Evolutionary conservation across 192 early-diverging fungal genomes (phyloP).

Genomic region (Polychytrium aggregatum): DNA sequence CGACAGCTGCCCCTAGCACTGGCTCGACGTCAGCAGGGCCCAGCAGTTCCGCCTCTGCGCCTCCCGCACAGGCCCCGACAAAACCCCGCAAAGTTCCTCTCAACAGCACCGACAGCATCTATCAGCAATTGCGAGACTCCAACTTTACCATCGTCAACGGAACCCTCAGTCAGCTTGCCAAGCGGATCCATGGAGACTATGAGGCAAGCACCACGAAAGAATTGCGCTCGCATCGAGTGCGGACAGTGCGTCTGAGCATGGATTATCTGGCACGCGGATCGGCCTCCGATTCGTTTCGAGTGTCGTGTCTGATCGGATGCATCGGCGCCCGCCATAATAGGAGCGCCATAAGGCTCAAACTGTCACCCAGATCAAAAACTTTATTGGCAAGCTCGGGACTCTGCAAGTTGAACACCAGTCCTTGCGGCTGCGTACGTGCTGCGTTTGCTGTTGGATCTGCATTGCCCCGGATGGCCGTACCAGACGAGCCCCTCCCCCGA

Average conservation of each 20-base stretch:
- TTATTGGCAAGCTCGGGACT: conserved; percentile 73
- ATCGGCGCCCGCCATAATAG: conserved; percentile 20
- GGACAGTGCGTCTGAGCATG: too few relatives aligned
- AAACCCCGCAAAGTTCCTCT: conserved; percentile 61
- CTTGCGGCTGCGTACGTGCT: conserved; percentile 55
- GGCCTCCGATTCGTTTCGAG: too few relatives aligned
- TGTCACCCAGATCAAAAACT: conserved; percentile 82
- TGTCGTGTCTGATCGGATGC: too few relatives aligned
- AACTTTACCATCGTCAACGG: conserved; percentile 87
- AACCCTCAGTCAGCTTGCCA: conserved; percentile 70
- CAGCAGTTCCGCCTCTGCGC: conserved; percentile 15
- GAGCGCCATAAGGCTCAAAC: conserved; percentile 84
- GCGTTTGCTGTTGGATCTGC: too few relatives aligned
- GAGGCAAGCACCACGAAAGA: conserved; percentile 56
- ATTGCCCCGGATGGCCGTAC: too few relatives aligned
- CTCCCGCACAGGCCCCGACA: conserved; percentile 9
- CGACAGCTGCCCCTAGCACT: too few relatives aligned
- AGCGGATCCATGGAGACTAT: conserved; percentile 75
- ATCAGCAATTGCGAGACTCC: conserved; percentile 68
- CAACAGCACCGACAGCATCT: conserved; percentile 72
- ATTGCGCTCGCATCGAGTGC: too few relatives aligned
- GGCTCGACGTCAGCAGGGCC: conserved; percentile 30
- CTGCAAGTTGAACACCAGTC: conserved; percentile 82
- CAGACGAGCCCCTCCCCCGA: too few relatives aligned
- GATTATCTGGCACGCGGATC: too few relatives aligned